Percentiles rank a stretch among this genome's conserved stretches.
Conservation (phyloP, 495 filamentous ascomycete species). For the Pseudoneurospora amorphoporcata region DNA sequence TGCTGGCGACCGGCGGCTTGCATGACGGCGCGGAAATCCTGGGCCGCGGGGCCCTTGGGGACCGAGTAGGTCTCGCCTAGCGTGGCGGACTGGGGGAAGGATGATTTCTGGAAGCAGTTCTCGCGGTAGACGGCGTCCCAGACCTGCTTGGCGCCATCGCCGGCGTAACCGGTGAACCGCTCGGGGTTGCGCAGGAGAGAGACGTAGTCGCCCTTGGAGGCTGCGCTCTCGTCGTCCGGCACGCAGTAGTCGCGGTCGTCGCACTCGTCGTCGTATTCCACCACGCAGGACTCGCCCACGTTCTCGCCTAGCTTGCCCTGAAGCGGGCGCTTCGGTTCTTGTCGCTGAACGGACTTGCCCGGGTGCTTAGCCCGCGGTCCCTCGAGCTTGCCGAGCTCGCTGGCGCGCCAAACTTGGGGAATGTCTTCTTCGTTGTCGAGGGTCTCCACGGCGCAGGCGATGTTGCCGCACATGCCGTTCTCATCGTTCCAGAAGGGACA, state of each 20-base stretch:
- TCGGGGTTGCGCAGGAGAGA: conserved; percentile 89
- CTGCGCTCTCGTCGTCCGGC: conserved; percentile 83
- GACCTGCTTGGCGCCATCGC: conserved; percentile 70
- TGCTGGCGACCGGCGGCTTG: conserved; percentile 60
- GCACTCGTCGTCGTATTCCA: conserved; percentile 96
- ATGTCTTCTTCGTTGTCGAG: conserved; percentile 92
- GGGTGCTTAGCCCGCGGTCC: conserved; percentile 88
- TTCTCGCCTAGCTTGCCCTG: conserved; percentile 73
- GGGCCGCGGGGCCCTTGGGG: conserved; percentile 53
- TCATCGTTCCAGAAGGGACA: conserved; percentile 96
- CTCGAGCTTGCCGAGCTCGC: conserved; percentile 86
- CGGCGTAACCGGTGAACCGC: conserved; percentile 87
- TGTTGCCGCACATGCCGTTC: conserved; percentile 92
- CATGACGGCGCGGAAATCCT: conserved; percentile 75
- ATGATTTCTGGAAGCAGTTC: conserved; percentile 83
- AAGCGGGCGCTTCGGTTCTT: conserved; percentile 61
- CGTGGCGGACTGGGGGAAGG: conserved; percentile 40
- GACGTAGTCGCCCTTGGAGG: conserved; percentile 89
- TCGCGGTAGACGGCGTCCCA: conserved; percentile 97
- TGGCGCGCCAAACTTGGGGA: conserved; percentile 79
- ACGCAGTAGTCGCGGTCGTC: conserved; percentile 96
- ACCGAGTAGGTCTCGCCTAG: conserved; percentile 25
- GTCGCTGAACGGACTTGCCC: conserved; percentile 55
- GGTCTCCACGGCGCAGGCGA: conserved; percentile 94
- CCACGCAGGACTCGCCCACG: conserved; percentile 89